phyloP scores from a whole-genome alignment of 1,284 basidiomycete genomes.

The Thelephora terrestris region DNA sequence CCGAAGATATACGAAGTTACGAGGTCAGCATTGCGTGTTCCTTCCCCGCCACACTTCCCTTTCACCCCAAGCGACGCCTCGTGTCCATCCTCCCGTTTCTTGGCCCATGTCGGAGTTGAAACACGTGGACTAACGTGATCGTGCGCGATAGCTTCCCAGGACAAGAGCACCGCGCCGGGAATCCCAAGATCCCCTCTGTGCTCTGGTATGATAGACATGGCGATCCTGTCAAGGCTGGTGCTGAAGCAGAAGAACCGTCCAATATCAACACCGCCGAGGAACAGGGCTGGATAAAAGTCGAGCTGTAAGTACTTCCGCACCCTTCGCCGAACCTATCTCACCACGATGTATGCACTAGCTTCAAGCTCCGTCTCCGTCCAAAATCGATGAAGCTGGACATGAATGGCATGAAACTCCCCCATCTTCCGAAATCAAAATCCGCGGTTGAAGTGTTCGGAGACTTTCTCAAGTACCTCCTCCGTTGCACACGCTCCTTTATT shows the following conservation, averaged over 20 bases:
- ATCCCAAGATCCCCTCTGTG: conserved; percentile 69
- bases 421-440: conserved; percentile 52
- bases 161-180: conserved; percentile 75
- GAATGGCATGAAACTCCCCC: conserved; percentile 67
- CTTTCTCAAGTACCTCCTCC: conserved; percentile 63
- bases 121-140: conserved; percentile 6
- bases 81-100: background rate
- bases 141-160: conserved; percentile 54
- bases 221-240: conserved; percentile 57
- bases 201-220: conserved; percentile 61
- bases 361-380: conserved; percentile 68
- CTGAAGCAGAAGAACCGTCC: conserved; percentile 57
- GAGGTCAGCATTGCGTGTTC: conserved; percentile 29
- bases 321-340: conserved; percentile 1
- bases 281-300: conserved; percentile 61
- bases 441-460: conserved; percentile 69
- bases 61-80: background rate
- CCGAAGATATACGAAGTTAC: conserved; percentile 68
- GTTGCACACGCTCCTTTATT: conserved; percentile 62
- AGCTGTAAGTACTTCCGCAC: conserved; percentile 40
- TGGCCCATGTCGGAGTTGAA: background rate
- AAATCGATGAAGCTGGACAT: conserved; percentile 66
- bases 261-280: conserved; percentile 57
- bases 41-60: background rate
- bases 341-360: conserved; percentile 29